Evolutionary conservation across 1,284 basidiomycete species (phyloP), one percentile per base, ranked within the genome.

Genomic region (Earliella scabrosa): DNA sequence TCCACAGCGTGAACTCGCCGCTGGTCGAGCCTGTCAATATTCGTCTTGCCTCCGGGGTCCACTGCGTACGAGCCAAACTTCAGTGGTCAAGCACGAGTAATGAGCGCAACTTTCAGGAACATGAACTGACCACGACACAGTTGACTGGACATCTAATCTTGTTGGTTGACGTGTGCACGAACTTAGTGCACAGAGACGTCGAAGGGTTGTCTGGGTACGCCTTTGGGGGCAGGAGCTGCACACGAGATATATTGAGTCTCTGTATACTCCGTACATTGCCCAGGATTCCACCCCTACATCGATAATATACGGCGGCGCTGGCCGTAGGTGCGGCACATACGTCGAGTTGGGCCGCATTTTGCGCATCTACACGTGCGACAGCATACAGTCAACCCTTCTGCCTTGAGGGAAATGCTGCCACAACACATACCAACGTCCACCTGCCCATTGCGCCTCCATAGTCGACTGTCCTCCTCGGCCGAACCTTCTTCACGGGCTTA

Each of bases 1-100:
- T 99, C 97, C 97, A 99, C 5, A 99, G 83, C 0, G 97, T 98
- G 74, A 99, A 98, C 74, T 99, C 97, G 52, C 97, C 97, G 63
- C 92, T 95, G 26, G 95, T 95, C 16, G 95, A 96, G 23, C 97
- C 97, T 0, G 97, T 99, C 41, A 99, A 77, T 26, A 98, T 81
- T 5, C 97, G 87, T 23, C 97, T 83, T 40, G 90, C 94, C 74
- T 98, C 97, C 0, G 97, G 97, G 27, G 95, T 98, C 95, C 96
- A 99, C 92, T 97, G 63, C 39, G 56, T n/a, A n/a, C n/a, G n/a
- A n/a, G n/a, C n/a, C n/a, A n/a, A n/a, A 20, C 18, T 14, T 10
- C 8, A 13, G 10, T 11, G 39, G 21, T 51, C 45, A 52, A 35
- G n/a, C n/a, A n/a, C 11, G 4, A 8, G 14, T 11, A 5, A n/a